Percentiles rank a stretch among this genome's conserved stretches.
phyloP scores from a whole-genome alignment of 2,329 filamentous ascomycete genomes.

The Monilinia polystroma region DNA sequence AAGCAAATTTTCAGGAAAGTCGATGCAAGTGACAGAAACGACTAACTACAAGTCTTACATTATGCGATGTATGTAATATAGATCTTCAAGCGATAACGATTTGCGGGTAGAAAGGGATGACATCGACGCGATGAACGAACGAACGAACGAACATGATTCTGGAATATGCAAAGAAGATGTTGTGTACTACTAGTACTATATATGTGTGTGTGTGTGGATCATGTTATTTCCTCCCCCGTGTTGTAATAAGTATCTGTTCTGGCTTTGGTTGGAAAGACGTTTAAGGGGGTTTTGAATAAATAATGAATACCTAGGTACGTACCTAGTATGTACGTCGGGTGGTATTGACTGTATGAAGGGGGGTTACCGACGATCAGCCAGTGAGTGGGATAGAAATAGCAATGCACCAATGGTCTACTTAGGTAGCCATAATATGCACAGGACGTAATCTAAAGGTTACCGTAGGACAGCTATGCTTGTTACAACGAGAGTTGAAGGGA shows the following conservation, averaged over 20 bases:
- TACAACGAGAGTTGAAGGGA: neutral
- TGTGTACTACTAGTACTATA: too few relatives aligned
- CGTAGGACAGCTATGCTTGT: neutral
- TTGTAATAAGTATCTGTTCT: too few relatives aligned
- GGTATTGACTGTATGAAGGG: too few relatives aligned
- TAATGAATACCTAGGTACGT: too few relatives aligned
- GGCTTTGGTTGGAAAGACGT: too few relatives aligned
- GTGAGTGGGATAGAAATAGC: neutral
- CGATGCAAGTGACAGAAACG: neutral
- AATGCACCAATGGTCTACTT: neutral
- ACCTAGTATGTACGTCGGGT: too few relatives aligned
- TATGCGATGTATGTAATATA: neutral
- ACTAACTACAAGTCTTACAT: too few relatives aligned
- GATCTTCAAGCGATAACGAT: constrained; percentile 4
- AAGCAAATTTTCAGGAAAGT: neutral
- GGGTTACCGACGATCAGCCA: too few relatives aligned
- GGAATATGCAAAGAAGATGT: constrained; percentile 23
- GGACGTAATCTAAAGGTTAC: neutral
- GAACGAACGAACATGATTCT: constrained; percentile 19
- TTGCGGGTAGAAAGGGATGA: constrained; percentile 1
- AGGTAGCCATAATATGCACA: neutral
- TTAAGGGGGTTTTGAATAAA: too few relatives aligned
- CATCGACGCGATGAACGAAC: neutral
- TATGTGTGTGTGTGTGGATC: neutral
- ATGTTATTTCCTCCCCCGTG: too few relatives aligned